A percentile compares a stretch with the other conserved stretches of the same genome.
Conservation (phyloP, 139 green algal species). For the Micromonas commoda region DNA sequence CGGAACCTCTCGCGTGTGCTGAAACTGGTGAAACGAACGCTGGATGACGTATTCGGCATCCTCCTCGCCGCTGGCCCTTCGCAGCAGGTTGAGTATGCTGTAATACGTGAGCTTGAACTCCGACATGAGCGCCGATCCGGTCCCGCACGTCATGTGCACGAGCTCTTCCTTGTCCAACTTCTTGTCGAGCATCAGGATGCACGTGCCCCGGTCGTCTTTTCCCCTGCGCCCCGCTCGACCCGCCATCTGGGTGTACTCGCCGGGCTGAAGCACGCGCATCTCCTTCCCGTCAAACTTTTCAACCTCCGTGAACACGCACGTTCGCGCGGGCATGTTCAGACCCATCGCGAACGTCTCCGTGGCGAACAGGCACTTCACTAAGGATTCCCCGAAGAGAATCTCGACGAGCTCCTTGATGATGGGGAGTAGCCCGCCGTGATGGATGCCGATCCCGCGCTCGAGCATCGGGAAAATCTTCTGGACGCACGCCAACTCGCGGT, state of each 20-base stretch:
- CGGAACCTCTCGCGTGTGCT: constrained; percentile 15
- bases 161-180: constrained; percentile 36
- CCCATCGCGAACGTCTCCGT: constrained; percentile 82
- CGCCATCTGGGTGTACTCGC: constrained; percentile 91
- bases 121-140: constrained; percentile 30
- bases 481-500: constrained; percentile 9
- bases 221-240: constrained; percentile 82
- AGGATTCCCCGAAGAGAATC: constrained; percentile 70
- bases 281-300: constrained; percentile 70
- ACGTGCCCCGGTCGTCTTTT: constrained; percentile 79
- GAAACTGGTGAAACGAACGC: constrained; percentile 24
- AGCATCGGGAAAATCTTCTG: constrained; percentile 52
- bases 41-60: constrained; percentile 23
- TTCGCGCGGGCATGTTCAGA: constrained; percentile 80
- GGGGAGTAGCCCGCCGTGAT: constrained; percentile 69
- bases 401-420: constrained; percentile 75
- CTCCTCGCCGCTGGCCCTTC: constrained; percentile 1
- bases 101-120: constrained; percentile 84
- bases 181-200: constrained; percentile 73
- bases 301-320: constrained; percentile 63
- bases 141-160: constrained; percentile 40
- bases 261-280: constrained; percentile 42
- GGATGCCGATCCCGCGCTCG: constrained; percentile 57
- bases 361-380: constrained; percentile 71
- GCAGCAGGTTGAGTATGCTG: constrained; percentile 82